phyloP scores from a whole-genome alignment of 306 rosid genomes.

The Castanopsis chinensis region DNA sequence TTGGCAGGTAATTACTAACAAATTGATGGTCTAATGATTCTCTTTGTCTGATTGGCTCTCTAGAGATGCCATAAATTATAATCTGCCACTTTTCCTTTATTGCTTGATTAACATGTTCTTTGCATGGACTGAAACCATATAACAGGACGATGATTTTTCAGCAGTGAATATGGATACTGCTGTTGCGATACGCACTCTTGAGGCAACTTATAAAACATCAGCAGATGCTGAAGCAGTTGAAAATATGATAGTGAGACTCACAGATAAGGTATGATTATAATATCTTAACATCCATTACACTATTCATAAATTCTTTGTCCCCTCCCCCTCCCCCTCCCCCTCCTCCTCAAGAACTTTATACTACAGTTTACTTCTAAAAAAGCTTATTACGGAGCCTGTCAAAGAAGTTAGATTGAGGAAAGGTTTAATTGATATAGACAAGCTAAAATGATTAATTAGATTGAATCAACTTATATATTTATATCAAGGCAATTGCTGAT shows the following conservation, averaged over 20 bases:
- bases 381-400: neutral
- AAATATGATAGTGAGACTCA: constrained; percentile 81
- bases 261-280: constrained; percentile 59
- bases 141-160: constrained; percentile 93
- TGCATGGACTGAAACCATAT: constrained; percentile 26
- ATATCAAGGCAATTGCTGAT: neutral
- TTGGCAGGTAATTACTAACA: constrained; percentile 76
- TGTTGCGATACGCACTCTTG: constrained; percentile 97
- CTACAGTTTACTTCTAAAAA: neutral
- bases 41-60: neutral
- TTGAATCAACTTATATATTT: no score
- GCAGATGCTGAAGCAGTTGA: constrained; percentile 94
- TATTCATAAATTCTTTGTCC: neutral
- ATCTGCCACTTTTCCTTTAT: neutral
- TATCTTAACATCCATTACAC: neutral
- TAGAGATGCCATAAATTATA: neutral
- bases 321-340: neutral
- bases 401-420: neutral
- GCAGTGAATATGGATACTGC: constrained; percentile 99
- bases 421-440: no score
- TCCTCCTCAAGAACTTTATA: no score
- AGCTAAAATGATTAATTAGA: no score
- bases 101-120: neutral
- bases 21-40: neutral
- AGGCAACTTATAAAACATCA: constrained; percentile 95